A percentile compares a stretch with the other conserved stretches of the same genome.
phyloP scores from a whole-genome alignment of 345 rosid genomes.

The Citropsis articulata region DNA sequence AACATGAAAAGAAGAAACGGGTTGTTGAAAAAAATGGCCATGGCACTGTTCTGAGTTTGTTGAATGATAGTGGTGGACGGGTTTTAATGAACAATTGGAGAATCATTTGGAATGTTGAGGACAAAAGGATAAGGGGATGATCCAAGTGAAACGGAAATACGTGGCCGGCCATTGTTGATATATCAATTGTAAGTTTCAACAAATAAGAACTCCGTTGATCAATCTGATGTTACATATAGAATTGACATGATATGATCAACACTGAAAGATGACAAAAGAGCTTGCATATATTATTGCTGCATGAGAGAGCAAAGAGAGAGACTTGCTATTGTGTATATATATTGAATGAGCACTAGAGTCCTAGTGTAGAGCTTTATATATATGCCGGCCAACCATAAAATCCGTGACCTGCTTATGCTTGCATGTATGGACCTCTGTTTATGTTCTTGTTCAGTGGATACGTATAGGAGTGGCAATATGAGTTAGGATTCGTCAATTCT shows the following conservation, averaged over 20 bases:
- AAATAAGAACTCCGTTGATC: not conserved
- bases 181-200: not conserved
- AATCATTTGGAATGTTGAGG: slow-evolving; percentile 22
- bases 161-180: slow-evolving; percentile 40
- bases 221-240: not conserved
- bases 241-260: not conserved
- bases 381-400: slow-evolving; percentile 18
- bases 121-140: slow-evolving; percentile 26
- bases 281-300: not conserved
- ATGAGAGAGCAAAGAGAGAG: not conserved
- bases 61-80: not conserved
- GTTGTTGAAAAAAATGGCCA: slow-evolving; percentile 5
- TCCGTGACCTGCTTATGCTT: slow-evolving; percentile 21
- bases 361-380: not conserved
- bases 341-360: not conserved
- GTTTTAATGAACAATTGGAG: slow-evolving; percentile 19
- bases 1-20: not conserved
- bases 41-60: not conserved
- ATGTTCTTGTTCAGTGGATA: not conserved
- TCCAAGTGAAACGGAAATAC: not conserved
- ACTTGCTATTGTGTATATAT: not conserved
- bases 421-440: not conserved
- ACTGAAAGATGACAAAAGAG: slow-evolving; percentile 3
- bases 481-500: too few relatives aligned
- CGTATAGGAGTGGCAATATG: too few relatives aligned